These are phyloP conservation scores for Ceriops zippeliana DNA, from an alignment of 345 rosid genomes.

Conservation along the genomic window DNA sequence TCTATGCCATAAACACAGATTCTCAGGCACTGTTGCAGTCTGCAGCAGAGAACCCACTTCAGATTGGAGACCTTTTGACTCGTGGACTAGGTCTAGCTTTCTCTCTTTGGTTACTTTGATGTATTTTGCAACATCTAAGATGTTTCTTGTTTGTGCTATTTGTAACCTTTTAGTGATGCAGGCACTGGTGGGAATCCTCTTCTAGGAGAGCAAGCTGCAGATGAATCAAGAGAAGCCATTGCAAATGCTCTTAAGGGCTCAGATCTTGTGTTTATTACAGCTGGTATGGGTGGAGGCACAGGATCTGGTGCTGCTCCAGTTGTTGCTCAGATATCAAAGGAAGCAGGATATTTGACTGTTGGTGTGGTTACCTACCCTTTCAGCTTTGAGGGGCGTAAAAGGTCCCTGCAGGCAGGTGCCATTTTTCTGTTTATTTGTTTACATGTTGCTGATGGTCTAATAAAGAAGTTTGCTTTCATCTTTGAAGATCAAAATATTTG, in stretches of 20 bases:
- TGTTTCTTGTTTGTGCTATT: background rate
- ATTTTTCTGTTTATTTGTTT: constrained; percentile 6
- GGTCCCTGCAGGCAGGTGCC: constrained; percentile 72
- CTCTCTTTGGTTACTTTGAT: constrained; percentile 5
- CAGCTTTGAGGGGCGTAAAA: constrained; percentile 97
- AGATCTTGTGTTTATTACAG: constrained; percentile 94
- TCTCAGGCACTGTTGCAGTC: constrained; percentile 86
- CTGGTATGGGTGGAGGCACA: constrained; percentile 99
- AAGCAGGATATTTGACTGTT: constrained; percentile 92
- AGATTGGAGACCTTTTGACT: constrained; percentile 92
- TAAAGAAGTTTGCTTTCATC: too few relatives aligned
- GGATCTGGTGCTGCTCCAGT: constrained; percentile 99
- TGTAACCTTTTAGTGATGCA: constrained; percentile 25
- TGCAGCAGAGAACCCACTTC: constrained; percentile 78
- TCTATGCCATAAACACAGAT: constrained; percentile 93
- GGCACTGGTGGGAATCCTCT: constrained; percentile 98
- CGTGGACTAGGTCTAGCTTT: constrained; percentile 80
- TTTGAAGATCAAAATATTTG: too few relatives aligned
- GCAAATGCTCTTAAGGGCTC: constrained; percentile 94
- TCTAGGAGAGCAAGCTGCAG: constrained; percentile 98
- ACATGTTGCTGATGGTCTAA: background rate
- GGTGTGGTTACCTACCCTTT: constrained; percentile 98
- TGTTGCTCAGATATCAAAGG: constrained; percentile 86
- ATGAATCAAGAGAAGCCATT: constrained; percentile 88
- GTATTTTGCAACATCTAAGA: too few relatives aligned